A percentile compares a stretch with the other conserved stretches of the same genome.
These are phyloP conservation scores for Serendipita indica DNA, from an alignment of 768 basidiomycete genomes.

Conservation along the genomic window DNA sequence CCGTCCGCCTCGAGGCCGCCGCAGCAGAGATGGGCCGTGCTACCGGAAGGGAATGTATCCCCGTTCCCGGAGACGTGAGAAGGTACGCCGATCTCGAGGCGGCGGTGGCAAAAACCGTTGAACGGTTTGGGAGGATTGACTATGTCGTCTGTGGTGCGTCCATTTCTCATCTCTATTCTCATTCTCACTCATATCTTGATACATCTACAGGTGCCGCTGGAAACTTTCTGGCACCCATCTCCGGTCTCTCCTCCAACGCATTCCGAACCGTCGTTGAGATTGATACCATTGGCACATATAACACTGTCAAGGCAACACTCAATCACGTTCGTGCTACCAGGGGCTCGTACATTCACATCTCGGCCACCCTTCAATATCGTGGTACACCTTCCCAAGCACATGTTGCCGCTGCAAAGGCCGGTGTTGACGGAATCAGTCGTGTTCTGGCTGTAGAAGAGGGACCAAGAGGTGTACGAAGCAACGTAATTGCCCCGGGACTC, in stretches of 20 bases:
- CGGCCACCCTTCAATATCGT: slow-evolving; percentile 73
- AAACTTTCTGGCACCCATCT: slow-evolving; percentile 85
- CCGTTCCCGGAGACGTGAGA: slow-evolving; percentile 71
- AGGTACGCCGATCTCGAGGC: slow-evolving; percentile 52
- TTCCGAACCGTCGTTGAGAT: slow-evolving; percentile 91
- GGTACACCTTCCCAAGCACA: slow-evolving; percentile 87
- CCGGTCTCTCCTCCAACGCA: slow-evolving; percentile 70
- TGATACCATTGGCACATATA: slow-evolving; percentile 84
- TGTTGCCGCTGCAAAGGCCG: slow-evolving; percentile 91
- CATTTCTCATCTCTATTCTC: not conserved
- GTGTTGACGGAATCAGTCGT: slow-evolving; percentile 71
- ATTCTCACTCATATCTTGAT: too few species aligned
- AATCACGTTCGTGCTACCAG: slow-evolving; percentile 49
- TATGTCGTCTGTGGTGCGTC: slow-evolving; percentile 81
- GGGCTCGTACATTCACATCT: slow-evolving; percentile 81
- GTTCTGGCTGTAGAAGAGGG: slow-evolving; percentile 91
- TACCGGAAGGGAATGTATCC: slow-evolving; percentile 59
- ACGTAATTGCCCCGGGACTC: slow-evolving; percentile 71
- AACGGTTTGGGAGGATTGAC: slow-evolving; percentile 74
- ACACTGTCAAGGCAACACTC: slow-evolving; percentile 88
- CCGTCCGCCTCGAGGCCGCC: slow-evolving; percentile 52
- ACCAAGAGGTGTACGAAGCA: slow-evolving; percentile 83
- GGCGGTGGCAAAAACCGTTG: slow-evolving; percentile 65
- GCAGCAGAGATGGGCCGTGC: slow-evolving; percentile 54
- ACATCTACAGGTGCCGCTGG: slow-evolving; percentile 72